Percentiles rank a stretch among this genome's conserved stretches.
phyloP scores from a whole-genome alignment of 179 eudicot species.

The Nepenthes alata region DNA sequence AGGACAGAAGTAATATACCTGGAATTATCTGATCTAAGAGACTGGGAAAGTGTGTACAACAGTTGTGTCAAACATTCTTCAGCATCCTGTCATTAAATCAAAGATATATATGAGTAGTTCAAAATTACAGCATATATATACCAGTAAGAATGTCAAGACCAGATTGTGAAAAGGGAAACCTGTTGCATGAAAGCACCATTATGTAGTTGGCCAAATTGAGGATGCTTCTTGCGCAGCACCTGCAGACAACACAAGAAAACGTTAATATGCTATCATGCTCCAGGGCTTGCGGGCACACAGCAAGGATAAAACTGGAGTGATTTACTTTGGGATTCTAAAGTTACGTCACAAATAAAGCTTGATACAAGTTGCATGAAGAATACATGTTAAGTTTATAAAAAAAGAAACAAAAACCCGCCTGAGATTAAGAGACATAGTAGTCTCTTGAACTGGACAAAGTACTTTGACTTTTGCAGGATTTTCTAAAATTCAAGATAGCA shows the following conservation, averaged over 20 bases:
- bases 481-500: not conserved
- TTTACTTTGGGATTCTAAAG: no score
- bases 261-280: not conserved
- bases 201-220: slow-evolving; percentile 91
- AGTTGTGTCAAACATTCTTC: slow-evolving; percentile 98
- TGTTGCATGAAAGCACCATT: slow-evolving; percentile 95
- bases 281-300: not conserved
- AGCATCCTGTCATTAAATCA: slow-evolving; percentile 53
- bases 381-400: not conserved
- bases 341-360: no score
- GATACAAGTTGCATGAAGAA: no score
- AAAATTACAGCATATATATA: slow-evolving; percentile 1
- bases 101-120: slow-evolving; percentile 1
- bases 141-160: slow-evolving; percentile 3
- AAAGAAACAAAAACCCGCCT: not conserved
- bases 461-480: no score
- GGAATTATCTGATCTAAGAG: slow-evolving; percentile 46
- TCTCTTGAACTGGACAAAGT: not conserved
- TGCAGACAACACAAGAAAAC: slow-evolving; percentile 11
- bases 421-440: not conserved
- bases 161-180: slow-evolving; percentile 25
- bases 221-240: slow-evolving; percentile 81
- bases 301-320: not conserved
- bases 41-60: slow-evolving; percentile 67
- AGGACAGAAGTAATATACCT: slow-evolving; percentile 29